Evolutionary conservation across 2,329 filamentous ascomycete genomes (phyloP).

Genomic region (Penicillium capsulatum): DNA sequence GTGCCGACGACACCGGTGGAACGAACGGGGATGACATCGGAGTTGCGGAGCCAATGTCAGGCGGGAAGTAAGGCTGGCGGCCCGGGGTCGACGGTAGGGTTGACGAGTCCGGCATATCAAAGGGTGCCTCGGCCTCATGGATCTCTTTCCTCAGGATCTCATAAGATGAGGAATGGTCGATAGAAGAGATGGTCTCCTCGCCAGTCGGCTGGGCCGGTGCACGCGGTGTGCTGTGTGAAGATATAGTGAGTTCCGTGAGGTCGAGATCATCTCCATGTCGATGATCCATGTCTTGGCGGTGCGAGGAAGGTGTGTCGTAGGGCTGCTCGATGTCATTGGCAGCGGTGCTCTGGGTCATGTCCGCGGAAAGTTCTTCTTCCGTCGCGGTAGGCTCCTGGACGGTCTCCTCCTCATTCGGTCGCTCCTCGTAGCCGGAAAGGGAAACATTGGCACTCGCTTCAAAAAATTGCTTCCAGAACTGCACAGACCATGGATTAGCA

Average conservation of each 20-base stretch:
- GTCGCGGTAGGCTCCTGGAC: conserved; percentile 50
- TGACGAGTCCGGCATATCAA: conserved; percentile 33
- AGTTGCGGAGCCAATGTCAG: conserved; percentile 57
- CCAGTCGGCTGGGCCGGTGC: conserved; percentile 29
- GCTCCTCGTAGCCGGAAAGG: conserved; percentile 87
- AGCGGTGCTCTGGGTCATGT: conserved; percentile 42
- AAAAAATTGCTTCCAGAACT: conserved; percentile 99
- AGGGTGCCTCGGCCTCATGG: conserved; percentile 41
- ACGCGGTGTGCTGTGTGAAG: conserved; percentile 48
- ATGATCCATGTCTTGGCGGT: conserved; percentile 26
- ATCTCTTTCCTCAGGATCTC: conserved; percentile 68
- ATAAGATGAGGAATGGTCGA: conserved; percentile 69
- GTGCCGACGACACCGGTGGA: conserved; percentile 46
- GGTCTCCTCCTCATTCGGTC: conserved; percentile 57
- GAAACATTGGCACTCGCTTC: conserved; percentile 97
- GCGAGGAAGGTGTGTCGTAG: conserved; percentile 40
- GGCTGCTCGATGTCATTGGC: conserved; percentile 36
- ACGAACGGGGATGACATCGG: conserved; percentile 56
- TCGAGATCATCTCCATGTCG: conserved; percentile 44
- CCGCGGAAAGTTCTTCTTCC: conserved; percentile 53
- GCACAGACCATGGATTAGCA: conserved; percentile 9
- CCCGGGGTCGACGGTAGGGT: conserved; percentile 38
- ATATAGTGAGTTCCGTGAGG: conserved; percentile 41
- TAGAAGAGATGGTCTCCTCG: conserved; percentile 39
- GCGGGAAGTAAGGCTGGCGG: conserved; percentile 24